Evolutionary conservation across 2,329 filamentous ascomycete genomes (phyloP), one percentile per base, ranked within the genome.

Genomic region (Pseudogymnoascus sp.): DNA sequence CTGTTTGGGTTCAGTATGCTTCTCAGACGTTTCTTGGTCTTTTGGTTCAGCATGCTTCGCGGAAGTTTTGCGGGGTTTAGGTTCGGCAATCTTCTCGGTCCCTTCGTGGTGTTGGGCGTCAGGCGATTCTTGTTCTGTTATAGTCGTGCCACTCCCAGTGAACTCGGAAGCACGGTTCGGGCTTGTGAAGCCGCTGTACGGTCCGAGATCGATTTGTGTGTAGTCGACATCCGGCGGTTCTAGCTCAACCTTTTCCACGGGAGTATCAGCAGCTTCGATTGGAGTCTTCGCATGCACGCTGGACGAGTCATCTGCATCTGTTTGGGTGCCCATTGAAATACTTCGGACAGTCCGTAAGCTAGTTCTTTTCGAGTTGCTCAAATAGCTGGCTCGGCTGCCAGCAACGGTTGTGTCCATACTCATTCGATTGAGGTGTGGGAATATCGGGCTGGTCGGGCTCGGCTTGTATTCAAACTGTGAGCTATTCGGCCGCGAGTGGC

Each of bases 391-490:
- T 60, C 87, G 80, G 70, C 84, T 89, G 61, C 80, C 80, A 75
- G 79, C 78, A 13, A 77, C 72, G 58, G 76, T 78, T 8, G 86
- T 88, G 64, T 92, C 88, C 21, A 85, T 76, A 74, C 90, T 96
- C 70, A 84, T 84, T 63, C 88, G 73, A 72, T 76, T 73, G 64
- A 80, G 81, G 63, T 77, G 80, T 59, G 77, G 76, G 62, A 79
- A 82, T n/a, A 85, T 76, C 0, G 92, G 90, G 72, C 90, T 96
- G 8, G 84, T 84, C 1, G 90, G 88, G 60, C 81, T 84, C 2
- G 90, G 89, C 66, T 85, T 85, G 74, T 90, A 94, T 70, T 93
- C 90, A 72, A 97, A 95, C 67, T 88, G 84, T 62, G 87, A 90
- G 76, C 87, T 91, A 24, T 83, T 80, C 2, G 92, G 90, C 61